Conservation (phyloP, 371 early-diverging fungal genomes). For the Mortierella sp. region DNA sequence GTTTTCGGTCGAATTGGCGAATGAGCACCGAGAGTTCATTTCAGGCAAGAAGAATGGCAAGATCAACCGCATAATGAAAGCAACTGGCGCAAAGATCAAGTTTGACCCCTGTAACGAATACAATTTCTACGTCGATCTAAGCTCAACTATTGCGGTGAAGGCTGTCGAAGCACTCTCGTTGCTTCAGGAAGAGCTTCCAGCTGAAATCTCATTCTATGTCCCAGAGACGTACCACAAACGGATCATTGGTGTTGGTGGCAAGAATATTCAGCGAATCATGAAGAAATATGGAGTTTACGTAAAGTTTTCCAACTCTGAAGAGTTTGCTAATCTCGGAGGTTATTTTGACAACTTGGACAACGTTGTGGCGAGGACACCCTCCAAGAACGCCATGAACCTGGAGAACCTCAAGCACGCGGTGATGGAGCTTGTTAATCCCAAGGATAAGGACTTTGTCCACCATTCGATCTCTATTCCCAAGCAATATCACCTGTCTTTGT, state of each 20-base stretch:
- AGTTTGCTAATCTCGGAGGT: conserved; percentile 82
- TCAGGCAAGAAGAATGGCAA: conserved; percentile 97
- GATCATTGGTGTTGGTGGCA: conserved; percentile 95
- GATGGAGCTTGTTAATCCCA: conserved; percentile 76
- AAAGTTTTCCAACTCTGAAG: conserved; percentile 90
- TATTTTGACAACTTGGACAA: conserved; percentile 87
- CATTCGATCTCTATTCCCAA: conserved; percentile 60
- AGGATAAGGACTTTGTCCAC: conserved; percentile 65
- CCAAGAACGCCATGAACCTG: conserved; percentile 82
- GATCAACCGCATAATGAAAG: conserved; percentile 91
- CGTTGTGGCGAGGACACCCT: conserved; percentile 89
- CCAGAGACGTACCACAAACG: conserved; percentile 93
- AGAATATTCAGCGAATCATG: conserved; percentile 96
- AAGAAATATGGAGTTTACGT: conserved; percentile 96
- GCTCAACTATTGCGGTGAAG: conserved; percentile 65
- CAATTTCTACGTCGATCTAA: conserved; percentile 83
- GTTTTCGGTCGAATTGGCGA: conserved; percentile 75
- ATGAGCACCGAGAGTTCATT: conserved; percentile 91
- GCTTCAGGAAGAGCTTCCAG: conserved; percentile 88
- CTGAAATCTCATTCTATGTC: conserved; percentile 89
- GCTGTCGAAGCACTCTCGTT: conserved; percentile 78
- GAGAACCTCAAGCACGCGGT: conserved; percentile 78
- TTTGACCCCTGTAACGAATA: conserved; percentile 75
- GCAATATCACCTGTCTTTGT: conserved; percentile 60
- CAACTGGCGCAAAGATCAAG: conserved; percentile 75